A percentile compares a stretch with the other conserved stretches of the same genome.
Conservation (phyloP, 2,329 filamentous ascomycete genomes). For the Fusarium setosum region DNA sequence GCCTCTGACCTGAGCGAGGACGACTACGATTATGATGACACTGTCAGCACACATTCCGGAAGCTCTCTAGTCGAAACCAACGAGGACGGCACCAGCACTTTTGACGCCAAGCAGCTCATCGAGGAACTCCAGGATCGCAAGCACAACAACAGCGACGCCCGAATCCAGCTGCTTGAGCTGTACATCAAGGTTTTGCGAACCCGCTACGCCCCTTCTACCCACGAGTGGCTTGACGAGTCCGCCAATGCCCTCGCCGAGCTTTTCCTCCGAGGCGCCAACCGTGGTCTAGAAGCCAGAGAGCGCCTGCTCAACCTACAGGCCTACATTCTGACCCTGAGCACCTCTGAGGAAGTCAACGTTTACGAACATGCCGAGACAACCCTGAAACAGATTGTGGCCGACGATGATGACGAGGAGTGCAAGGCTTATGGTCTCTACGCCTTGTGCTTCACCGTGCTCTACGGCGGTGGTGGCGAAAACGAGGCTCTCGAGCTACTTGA, state of each 20-base stretch:
- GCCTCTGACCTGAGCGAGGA: constrained; percentile 71
- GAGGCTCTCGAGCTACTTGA: constrained; percentile 79
- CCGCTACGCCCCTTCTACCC: constrained; percentile 47
- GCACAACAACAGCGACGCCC: constrained; percentile 77
- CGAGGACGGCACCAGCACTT: constrained; percentile 74
- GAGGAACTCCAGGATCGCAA: constrained; percentile 80
- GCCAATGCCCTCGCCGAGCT: constrained; percentile 69
- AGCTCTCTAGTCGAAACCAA: constrained; percentile 62
- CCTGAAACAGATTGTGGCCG: constrained; percentile 50
- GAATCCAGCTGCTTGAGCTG: constrained; percentile 61
- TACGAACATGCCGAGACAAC: constrained; percentile 44
- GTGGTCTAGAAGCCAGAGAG: constrained; percentile 76
- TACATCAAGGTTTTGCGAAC: constrained; percentile 65
- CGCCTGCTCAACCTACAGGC: constrained; percentile 77
- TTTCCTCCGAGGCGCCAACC: constrained; percentile 77
- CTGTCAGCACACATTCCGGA: constrained; percentile 55
- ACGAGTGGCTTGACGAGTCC: constrained; percentile 64
- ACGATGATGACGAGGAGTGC: constrained; percentile 73
- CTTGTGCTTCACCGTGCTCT: constrained; percentile 78
- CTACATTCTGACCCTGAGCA: constrained; percentile 75
- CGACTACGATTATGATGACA: constrained; percentile 60
- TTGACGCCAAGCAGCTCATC: constrained; percentile 72
- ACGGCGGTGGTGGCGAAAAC: constrained; percentile 77
- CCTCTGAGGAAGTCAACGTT: constrained; percentile 67
- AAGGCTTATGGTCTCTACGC: constrained; percentile 79